phyloP scores from a whole-genome alignment of 2,329 filamentous ascomycete genomes.

The Fusarium sp. region DNA sequence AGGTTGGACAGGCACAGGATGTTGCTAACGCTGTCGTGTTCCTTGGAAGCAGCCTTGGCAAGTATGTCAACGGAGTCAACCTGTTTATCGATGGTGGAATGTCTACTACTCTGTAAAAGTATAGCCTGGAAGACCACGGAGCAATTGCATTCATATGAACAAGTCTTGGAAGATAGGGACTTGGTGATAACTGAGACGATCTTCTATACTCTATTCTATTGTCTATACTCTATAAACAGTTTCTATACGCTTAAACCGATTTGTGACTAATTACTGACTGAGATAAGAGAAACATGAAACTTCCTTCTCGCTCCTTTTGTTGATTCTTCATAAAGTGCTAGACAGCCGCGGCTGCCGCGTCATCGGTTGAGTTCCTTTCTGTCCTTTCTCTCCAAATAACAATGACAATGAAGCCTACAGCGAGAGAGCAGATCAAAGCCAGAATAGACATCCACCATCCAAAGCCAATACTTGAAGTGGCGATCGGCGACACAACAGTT shows the following conservation, averaged over 20 bases:
- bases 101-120: not conserved
- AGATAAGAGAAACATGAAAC: no score
- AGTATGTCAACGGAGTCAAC: constrained; percentile 37
- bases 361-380: rapidly evolving
- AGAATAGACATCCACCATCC: constrained; percentile 5
- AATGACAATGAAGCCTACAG: not conserved
- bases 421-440: constrained; percentile 6
- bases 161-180: not conserved
- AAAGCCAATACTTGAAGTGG: not conserved
- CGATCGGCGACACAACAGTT: not conserved
- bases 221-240: no score
- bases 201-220: no score
- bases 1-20: constrained; percentile 35
- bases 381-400: not conserved
- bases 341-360: not conserved
- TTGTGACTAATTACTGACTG: no score
- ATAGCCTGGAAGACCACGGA: no score
- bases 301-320: no score
- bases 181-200: no score
- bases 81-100: constrained; percentile 43
- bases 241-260: no score
- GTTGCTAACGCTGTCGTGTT: constrained; percentile 44
- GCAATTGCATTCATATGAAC: no score
- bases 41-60: constrained; percentile 39
- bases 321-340: not conserved